phyloP scores from a whole-genome alignment of 495 filamentous ascomycete species.

The Annulohypoxylon stygium region DNA sequence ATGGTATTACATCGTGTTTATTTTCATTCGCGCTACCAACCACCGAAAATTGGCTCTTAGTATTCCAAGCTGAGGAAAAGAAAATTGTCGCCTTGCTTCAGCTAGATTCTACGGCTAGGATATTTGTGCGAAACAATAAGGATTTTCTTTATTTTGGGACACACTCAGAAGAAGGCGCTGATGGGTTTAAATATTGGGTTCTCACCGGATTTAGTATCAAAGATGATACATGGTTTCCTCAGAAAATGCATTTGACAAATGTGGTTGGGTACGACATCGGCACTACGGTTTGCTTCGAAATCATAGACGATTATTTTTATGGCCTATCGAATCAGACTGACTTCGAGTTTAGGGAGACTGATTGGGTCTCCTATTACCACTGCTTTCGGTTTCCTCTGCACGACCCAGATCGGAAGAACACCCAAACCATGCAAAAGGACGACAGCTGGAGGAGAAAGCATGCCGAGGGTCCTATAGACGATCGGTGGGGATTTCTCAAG shows the following conservation, averaged over 20 bases:
- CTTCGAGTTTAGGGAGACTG: conserved; percentile 72
- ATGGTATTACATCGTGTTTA: conserved; percentile 71
- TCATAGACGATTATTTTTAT: conserved; percentile 77
- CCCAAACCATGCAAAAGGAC: conserved; percentile 54
- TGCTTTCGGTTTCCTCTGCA: conserved; percentile 71
- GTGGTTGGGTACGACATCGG: conserved; percentile 75
- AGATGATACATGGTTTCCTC: conserved; percentile 49
- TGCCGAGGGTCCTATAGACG: conserved; percentile 80
- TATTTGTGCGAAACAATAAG: conserved; percentile 77
- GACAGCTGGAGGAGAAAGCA: conserved; percentile 76
- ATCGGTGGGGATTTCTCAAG: conserved; percentile 78
- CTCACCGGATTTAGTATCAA: conserved; percentile 67
- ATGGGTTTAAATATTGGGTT: conserved; percentile 72
- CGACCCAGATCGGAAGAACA: conserved; percentile 48
- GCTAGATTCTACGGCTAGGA: conserved; percentile 63
- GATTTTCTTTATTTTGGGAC: conserved; percentile 77
- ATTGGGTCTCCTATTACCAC: conserved; percentile 79
- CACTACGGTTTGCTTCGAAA: conserved; percentile 77
- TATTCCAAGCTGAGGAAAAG: conserved; percentile 64
- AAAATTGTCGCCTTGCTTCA: conserved; percentile 56
- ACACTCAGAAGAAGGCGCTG: conserved; percentile 63
- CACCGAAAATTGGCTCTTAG: conserved; percentile 67
- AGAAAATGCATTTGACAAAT: conserved; percentile 62
- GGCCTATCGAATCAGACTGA: conserved; percentile 75
- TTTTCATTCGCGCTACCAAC: conserved; percentile 57